A percentile compares a stretch with the other conserved stretches of the same genome.
phyloP scores from a whole-genome alignment of 2,329 filamentous ascomycete genomes.

The Penicillium brevicompactum region DNA sequence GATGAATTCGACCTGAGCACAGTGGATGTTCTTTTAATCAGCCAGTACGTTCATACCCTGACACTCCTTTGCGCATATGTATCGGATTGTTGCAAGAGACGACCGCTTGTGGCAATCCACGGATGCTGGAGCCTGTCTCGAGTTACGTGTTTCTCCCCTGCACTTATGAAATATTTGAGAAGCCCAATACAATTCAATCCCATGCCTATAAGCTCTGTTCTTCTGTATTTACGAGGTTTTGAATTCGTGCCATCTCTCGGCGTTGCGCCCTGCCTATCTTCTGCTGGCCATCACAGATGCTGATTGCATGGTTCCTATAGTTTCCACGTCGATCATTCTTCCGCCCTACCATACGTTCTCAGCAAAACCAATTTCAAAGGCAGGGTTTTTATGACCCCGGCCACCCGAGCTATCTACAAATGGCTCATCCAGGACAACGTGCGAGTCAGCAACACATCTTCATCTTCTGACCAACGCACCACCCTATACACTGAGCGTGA shows the following conservation, averaged over 20 bases:
- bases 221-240: conserved; percentile 3
- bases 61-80: conserved; percentile 2
- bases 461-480: conserved; percentile 63
- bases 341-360: conserved; percentile 94
- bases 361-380: conserved; percentile 98
- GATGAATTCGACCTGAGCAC: conserved; percentile 98
- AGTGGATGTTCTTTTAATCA: conserved; percentile 94
- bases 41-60: conserved; percentile 74
- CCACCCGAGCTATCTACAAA: conserved; percentile 99
- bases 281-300: conserved; percentile 15
- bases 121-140: neutral
- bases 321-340: conserved; percentile 99
- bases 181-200: conserved; percentile 34
- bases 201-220: conserved; percentile 15
- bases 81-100: neutral
- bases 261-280: neutral
- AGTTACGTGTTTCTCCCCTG: conserved; percentile 5
- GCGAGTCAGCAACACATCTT: conserved; percentile 73
- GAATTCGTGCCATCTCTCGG: neutral
- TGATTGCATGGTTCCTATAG: conserved; percentile 52
- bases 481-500: conserved; percentile 92
- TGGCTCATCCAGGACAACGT: conserved; percentile 98
- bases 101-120: neutral
- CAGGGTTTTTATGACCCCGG: conserved; percentile 98
- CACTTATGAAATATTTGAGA: conserved; percentile 38